A percentile compares a stretch with the other conserved stretches of the same genome.
phyloP scores from a whole-genome alignment of 768 basidiomycete genomes.

The Leccinum obscurum region DNA sequence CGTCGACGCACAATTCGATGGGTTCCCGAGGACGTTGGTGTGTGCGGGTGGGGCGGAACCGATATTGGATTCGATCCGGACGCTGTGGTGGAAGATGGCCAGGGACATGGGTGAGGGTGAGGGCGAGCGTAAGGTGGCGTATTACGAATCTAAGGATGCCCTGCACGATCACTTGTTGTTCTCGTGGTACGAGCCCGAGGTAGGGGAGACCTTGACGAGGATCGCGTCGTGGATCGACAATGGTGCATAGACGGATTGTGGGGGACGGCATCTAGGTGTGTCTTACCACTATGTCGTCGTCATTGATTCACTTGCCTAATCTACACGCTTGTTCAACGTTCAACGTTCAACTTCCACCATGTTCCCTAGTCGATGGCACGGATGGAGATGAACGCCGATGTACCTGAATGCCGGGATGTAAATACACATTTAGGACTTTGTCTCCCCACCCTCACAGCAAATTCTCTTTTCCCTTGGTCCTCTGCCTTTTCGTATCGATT shows the following conservation, averaged over 20 bases:
- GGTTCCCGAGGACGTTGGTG: conserved; percentile 63
- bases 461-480: not conserved
- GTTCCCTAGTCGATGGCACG: not conserved
- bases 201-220: conserved; percentile 44
- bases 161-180: conserved; percentile 57
- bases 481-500: not conserved
- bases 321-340: not conserved
- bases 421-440: not conserved
- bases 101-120: conserved; percentile 50
- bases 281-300: too few species aligned
- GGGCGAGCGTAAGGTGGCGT: conserved; percentile 40
- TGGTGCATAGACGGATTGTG: not conserved
- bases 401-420: not conserved
- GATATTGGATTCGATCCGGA: conserved; percentile 52
- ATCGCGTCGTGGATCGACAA: conserved; percentile 49
- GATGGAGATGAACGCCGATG: not conserved
- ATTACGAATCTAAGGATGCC: conserved; percentile 51
- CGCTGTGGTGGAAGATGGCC: conserved; percentile 50
- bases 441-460: not conserved
- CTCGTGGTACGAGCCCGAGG: conserved; percentile 56
- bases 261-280: not conserved
- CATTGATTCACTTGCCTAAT: not conserved
- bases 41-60: conserved; percentile 59
- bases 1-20: conserved; percentile 45
- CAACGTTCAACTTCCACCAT: not conserved